Evolutionary conservation across 805 yeast species (phyloP).

Genomic region (Candida sakaeoensis): DNA sequence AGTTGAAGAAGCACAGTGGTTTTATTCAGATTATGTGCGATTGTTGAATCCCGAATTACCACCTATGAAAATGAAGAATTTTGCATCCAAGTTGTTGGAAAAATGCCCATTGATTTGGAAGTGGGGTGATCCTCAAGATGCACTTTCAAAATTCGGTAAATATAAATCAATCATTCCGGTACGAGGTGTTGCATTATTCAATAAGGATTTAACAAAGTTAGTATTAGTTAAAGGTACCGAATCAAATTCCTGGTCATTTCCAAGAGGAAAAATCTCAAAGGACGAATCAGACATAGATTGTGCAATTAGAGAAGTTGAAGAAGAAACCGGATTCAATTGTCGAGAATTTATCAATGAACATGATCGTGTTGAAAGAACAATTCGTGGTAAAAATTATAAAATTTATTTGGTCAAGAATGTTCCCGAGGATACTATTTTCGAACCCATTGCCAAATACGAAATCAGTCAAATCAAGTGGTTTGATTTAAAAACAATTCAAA

Average conservation of each 20-base stretch:
- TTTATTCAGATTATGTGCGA: slow-evolving; percentile 80
- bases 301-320: slow-evolving; percentile 87
- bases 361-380: slow-evolving; percentile 76
- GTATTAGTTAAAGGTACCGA: slow-evolving; percentile 83
- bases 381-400: slow-evolving; percentile 79
- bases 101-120: slow-evolving; percentile 76
- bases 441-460: slow-evolving; percentile 84
- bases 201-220: slow-evolving; percentile 62
- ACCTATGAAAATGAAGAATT: slow-evolving; percentile 67
- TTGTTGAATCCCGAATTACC: slow-evolving; percentile 74
- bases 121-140: slow-evolving; percentile 82
- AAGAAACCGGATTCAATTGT: slow-evolving; percentile 91
- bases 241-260: slow-evolving; percentile 85
- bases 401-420: slow-evolving; percentile 75
- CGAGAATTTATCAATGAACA: slow-evolving; percentile 61
- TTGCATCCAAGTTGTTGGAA: slow-evolving; percentile 64
- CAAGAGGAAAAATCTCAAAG: slow-evolving; percentile 93
- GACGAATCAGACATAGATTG: slow-evolving; percentile 86
- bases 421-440: slow-evolving; percentile 71
- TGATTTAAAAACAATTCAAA: slow-evolving; percentile 44
- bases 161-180: slow-evolving; percentile 93
- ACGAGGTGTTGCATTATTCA: slow-evolving; percentile 89
- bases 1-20: slow-evolving; percentile 98
- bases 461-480: slow-evolving; percentile 81
- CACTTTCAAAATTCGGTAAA: slow-evolving; percentile 71